Base-by-base conservation (phyloP, 805 yeast species). In the Priceomyces medius region DNA sequence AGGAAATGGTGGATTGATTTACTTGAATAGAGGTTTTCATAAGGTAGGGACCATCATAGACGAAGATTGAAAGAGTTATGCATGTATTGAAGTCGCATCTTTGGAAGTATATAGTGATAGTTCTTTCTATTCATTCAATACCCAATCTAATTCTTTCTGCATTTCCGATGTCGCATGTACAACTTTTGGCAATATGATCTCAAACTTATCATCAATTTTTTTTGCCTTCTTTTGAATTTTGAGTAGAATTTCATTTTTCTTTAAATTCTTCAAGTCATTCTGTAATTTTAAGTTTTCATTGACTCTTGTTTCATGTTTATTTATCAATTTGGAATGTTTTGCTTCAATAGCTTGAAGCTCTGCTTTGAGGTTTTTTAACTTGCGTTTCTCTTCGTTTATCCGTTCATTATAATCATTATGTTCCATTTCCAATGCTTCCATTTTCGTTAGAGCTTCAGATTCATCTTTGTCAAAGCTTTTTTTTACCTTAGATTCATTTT, bases 21-120 rank as follows among this genome's bases (percentile, higher is more conserved):
- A 83, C 50, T 83, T 76, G 58, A 74, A 83, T 51, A 70, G 88
- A 49, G 64, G 65, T 14, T 85, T 85, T 55, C 85, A 83, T 57
- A 56, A 55, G 21, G 58, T 61, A 20, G 73, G 73, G 7, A 46
- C 48, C 33, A 35, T 58, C 12, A 59, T 81, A 18, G 38, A 35
- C 20, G 27, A 35, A 35, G n/a, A 17, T 16, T 35, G 14, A 16
- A 34, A 31, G 12, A 10, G n/a, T 31, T 14, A 19, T 29, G 31
- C 26, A 13, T 34, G 20, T 35, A 23, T 35, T 20, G 9, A 26
- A 10, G 29, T 26, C 10, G 29, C 9, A 12, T 7, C 5, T 26
- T 8, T 26, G 14, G 5, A 26, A 26, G 29, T 10, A 26, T 26
- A 31, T 28, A 28, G n/a, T 13, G 33, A 31, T 14, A 31, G 4